phyloP scores from a whole-genome alignment of 2,329 filamentous ascomycete species.

The Neurospora sp. region DNA sequence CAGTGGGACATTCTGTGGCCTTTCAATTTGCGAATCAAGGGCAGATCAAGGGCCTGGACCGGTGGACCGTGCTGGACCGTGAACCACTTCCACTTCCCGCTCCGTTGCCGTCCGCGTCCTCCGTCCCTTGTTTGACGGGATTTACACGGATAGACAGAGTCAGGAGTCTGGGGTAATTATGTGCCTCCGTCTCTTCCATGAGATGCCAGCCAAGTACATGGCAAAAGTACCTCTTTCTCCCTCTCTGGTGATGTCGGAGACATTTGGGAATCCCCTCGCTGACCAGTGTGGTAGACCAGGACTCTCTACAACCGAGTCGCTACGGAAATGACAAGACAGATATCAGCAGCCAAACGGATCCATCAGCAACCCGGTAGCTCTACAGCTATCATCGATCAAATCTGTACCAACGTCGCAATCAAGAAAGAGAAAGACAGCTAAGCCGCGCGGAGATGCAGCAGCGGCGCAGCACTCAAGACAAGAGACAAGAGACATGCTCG shows the following conservation, averaged over 20 bases:
- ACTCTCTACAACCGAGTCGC: not conserved
- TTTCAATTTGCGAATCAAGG: not conserved
- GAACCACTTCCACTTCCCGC: not conserved
- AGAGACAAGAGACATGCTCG: not conserved
- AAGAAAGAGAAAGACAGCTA: not conserved
- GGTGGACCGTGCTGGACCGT: not conserved
- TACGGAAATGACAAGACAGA: not conserved
- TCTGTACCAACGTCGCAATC: not conserved
- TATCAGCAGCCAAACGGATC: not conserved
- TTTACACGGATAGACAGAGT: not conserved
- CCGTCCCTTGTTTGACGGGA: not conserved
- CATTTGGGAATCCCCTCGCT: not conserved
- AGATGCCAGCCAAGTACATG: not conserved
- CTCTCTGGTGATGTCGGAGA: not conserved
- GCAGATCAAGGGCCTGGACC: not conserved
- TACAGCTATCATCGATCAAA: not conserved
- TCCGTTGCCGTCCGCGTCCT: not conserved
- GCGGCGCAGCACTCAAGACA: not conserved
- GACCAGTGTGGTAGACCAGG: not conserved
- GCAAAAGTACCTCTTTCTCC: not conserved
- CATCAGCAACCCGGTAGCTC: not conserved
- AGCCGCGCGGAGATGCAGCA: not conserved
- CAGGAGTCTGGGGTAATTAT: not conserved
- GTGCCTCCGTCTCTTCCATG: not conserved
- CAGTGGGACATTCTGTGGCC: not conserved